Base-by-base conservation (phyloP, 768 basidiomycete species). In the Cystobasidium ongulense region DNA sequence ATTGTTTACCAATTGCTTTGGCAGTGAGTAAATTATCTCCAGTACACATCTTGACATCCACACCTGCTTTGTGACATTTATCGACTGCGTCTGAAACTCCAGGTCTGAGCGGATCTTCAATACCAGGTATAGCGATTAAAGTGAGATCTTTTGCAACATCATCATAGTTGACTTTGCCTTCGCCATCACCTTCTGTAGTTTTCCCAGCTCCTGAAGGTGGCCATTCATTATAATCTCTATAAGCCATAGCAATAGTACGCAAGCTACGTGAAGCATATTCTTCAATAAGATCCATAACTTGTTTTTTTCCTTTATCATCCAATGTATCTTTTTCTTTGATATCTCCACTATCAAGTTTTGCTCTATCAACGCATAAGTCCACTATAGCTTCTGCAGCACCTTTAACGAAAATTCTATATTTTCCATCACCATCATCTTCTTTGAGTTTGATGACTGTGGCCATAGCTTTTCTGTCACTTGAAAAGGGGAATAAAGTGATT, bases 381-480 rank as follows among this genome's bases (percentile, higher is more conserved):
- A 96, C 83, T 38, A 97, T 88, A 33, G 91, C 90, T 82, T 97
- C 94, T 2, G 94, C 94, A 2, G 94, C 94, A 41, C 94, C 94
- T 81, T 97, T 97, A 80, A 89, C 92, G 79, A 93, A 90, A 5
- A 97, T 84, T 17, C 89, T 86, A 33, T 90, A 90, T 18, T 68
- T 74, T 17, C 43, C 73, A 52, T 76, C n/a, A n/a, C n/a, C n/a
- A n/a, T n/a, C n/a, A n/a, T n/a, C 73, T 8, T 81, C 82, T 75
- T 67, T 50, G 17, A 71, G 33, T 31, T 84, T 86, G 61, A 91
- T 89, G 57, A 95, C 86, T 61, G 95, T 92, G 23, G 94, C 95
- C 94, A 97, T 97, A 89, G 95, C 95, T 83, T 96, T 97, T 79
- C 94, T 89, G 82, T 96, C 93, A n/a, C 94, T 88, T 29, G 92